Conservation (phyloP, 345 rosid genomes). For the Reutealis trisperma region DNA sequence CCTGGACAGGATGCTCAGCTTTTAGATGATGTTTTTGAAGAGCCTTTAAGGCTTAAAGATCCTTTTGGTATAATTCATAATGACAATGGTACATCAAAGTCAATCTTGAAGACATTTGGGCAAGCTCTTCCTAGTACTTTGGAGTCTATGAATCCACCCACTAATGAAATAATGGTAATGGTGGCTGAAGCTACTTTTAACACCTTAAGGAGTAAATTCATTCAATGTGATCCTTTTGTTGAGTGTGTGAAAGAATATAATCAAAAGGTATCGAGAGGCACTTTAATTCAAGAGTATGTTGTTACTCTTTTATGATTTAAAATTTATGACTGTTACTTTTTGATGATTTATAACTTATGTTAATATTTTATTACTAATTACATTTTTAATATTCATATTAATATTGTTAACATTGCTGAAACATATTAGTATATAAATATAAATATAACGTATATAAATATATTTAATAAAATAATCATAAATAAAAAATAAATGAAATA, state of each 20-base stretch:
- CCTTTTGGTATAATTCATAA: neutral
- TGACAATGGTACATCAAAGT: neutral
- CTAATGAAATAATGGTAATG: conserved; percentile 5
- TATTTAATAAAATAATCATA: too few species aligned
- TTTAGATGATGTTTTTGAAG: conserved; percentile 11
- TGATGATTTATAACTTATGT: too few species aligned
- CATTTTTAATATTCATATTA: too few species aligned
- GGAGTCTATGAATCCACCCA: conserved; percentile 4
- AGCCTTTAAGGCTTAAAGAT: conserved; percentile 11
- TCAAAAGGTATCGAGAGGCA: neutral
- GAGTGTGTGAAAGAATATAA: conserved; percentile 9
- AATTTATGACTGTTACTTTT: too few species aligned
- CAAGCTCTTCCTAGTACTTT: neutral
- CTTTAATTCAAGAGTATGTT: neutral
- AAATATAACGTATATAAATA: too few species aligned
- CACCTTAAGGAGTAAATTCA: neutral
- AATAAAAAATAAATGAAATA: too few species aligned
- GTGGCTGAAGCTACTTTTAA: conserved; percentile 3
- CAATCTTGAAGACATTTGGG: conserved; percentile 6
- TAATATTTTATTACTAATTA: too few species aligned
- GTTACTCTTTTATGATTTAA: too few species aligned
- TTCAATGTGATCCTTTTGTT: neutral
- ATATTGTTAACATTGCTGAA: too few species aligned
- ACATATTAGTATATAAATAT: too few species aligned
- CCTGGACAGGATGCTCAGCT: conserved; percentile 16